phyloP scores from a whole-genome alignment of 129 eudicot genomes.

The Oenanthe sinensis region DNA sequence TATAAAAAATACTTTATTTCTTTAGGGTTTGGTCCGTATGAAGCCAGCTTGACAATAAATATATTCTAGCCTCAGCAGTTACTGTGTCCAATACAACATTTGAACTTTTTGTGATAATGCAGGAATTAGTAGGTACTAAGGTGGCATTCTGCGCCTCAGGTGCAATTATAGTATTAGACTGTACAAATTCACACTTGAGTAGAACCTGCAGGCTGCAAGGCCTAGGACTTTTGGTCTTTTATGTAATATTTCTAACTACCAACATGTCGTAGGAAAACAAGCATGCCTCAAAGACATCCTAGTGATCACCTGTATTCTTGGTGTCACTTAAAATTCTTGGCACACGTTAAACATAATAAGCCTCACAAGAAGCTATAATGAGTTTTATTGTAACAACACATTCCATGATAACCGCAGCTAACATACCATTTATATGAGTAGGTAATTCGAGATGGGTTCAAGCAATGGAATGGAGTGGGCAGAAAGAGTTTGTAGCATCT shows the following conservation, averaged over 20 bases:
- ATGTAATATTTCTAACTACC: not conserved
- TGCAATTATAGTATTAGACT: not conserved
- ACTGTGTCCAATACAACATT: not conserved
- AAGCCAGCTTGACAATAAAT: not conserved
- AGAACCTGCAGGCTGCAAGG: not conserved
- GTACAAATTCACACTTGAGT: not conserved
- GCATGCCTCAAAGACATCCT: not conserved
- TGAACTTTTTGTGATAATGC: not conserved
- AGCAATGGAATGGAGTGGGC: slow-evolving; percentile 91
- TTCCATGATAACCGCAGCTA: not conserved
- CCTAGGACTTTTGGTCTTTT: not conserved
- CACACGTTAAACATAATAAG: not conserved
- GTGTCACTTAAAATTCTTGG: not conserved
- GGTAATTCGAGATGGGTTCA: slow-evolving; percentile 97
- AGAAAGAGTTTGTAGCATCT: slow-evolving; percentile 61
- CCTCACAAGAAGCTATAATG: not conserved
- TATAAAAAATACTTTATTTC: not conserved
- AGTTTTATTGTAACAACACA: not conserved
- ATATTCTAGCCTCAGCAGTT: not conserved
- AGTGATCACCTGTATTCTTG: not conserved
- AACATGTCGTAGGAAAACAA: not conserved
- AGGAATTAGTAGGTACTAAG: not conserved
- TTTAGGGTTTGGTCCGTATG: not conserved
- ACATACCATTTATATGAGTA: slow-evolving; percentile 6
- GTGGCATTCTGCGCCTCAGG: not conserved